Evolutionary conservation across 1,139 yeast genomes (phyloP), one percentile per base, ranked within the genome.

Genomic region (Ashbya aceris): DNA sequence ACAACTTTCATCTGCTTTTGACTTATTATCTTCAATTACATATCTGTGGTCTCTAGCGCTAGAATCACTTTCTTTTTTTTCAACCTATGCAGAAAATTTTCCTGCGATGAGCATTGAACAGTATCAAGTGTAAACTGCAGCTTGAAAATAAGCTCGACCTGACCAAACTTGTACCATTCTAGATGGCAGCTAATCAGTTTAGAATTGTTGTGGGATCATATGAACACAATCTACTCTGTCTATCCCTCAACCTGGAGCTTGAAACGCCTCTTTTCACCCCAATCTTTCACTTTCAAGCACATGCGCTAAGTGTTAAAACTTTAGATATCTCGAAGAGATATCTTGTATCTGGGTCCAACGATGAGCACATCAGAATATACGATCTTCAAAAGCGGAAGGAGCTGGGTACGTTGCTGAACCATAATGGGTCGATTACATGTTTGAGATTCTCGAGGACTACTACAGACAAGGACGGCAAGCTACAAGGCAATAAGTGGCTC

Each of bases 301-400:
- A 91, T 64, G 72, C 95, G 0, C 73, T 86, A 44, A 83, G 96
- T 28, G 85, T 91, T 46, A 80, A 89, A 61, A 74, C 93, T 39
- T 71, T 91, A 50, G 96, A 91, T 49, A 69, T 80, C 27, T 86
- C 94, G 26, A 83, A 78, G 53, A 71, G 96, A 54, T 89, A 86
- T 59, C 69, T 91, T 42, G 96, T 86, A 3, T 83, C 96, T 3
- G 99, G 99, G 5, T 82, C 95, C 4, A 89, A 89, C 60, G 99
- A 91, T 61, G 98, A 93, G 62, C 95, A 87, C 60, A 89, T 91
- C 47, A 77, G 95, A 55, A 83, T 91, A 29, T 91, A 93, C 60
- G 99, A 91, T 65, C 69, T 91, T 49, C 96, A 87, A 56, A 87
- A 85, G 62, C 76, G 98, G 57, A 87, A 87, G 56, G 99, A 93